phyloP scores from a whole-genome alignment of 371 early-diverging fungal species.

The Gilbertella persicaria region DNA sequence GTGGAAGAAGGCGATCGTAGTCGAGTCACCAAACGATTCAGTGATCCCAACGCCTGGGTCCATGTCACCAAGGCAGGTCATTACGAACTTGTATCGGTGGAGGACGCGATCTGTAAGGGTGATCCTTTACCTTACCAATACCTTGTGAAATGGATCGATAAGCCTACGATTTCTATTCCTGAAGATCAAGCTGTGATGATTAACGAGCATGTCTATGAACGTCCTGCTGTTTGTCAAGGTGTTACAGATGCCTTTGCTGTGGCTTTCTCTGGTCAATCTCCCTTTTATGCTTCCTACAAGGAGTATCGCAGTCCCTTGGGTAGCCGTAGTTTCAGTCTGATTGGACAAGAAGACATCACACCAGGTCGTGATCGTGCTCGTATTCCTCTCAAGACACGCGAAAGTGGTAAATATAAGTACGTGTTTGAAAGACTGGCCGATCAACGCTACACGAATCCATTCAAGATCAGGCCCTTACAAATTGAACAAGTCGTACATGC shows the following conservation, averaged over 20 bases:
- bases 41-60: constrained; percentile 50
- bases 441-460: constrained; percentile 42
- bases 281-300: constrained; percentile 41
- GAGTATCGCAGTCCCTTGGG: constrained; percentile 6
- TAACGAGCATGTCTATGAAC: constrained; percentile 29
- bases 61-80: constrained; percentile 34
- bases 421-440: constrained; percentile 48
- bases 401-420: constrained; percentile 44
- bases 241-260: constrained; percentile 41
- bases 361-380: constrained; percentile 35
- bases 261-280: constrained; percentile 41
- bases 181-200: constrained; percentile 27
- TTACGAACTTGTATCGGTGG: constrained; percentile 45
- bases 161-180: constrained; percentile 39
- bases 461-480: constrained; percentile 19
- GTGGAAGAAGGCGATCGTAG: constrained; percentile 25
- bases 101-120: constrained; percentile 51
- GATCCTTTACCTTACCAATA: constrained; percentile 39
- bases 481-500: constrained; percentile 45
- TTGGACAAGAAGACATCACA: constrained; percentile 36
- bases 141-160: constrained; percentile 37
- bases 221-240: constrained; percentile 48
- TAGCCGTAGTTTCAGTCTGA: constrained; percentile 1
- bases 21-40: constrained; percentile 12
- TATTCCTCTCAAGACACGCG: constrained; percentile 37